Base-by-base conservation (phyloP, 805 yeast genomes). In the Ogataea ramenticola region DNA sequence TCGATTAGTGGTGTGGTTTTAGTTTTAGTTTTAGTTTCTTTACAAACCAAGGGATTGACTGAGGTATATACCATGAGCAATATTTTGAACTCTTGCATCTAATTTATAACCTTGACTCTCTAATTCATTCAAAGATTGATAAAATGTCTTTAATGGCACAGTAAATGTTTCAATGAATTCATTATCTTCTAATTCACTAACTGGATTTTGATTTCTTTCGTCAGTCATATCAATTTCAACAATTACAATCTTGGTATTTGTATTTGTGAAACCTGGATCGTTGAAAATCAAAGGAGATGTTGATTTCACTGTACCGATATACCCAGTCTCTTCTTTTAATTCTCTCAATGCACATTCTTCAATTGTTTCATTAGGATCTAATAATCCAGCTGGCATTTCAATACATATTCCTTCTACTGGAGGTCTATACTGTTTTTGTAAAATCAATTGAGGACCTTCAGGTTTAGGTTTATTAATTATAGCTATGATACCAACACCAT, bases 381-480 rank as follows among this genome's bases (percentile, higher is more conserved):
- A 75, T 49, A 91, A 69, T 0, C 99, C 99, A 0, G 99, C 99
- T 1, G 99, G 99, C 60, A 90, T 74, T 63, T 91, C 99, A 49
- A 91, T 80, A 56, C 95, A 83, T 8, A 91, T 87, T 17, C 88
- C 91, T 43, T 75, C 82, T 3, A 84, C 85, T 1, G 99, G 98
- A 1, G 98, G 96, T 45, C 99, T 74, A 66, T 84, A 91, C 61
- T 91, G 99, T 58, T 86, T 87, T 58, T 87, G 91, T 16, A 93
- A 66, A 8, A 89, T 73, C 24, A 77, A 56, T 37, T 65, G 60
- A 3, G 79, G 74, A 19, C 73, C 74, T 17, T 36, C 53, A 16
- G 65, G 61, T 7, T 75, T 65, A 24, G n/a, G n/a, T 24, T 70
- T 64, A 49, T 78, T 72, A 42, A 89, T 63, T 16, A 89, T 67